Conservation (phyloP, 441 rosid genomes). For the Macaranga tanarius region DNA sequence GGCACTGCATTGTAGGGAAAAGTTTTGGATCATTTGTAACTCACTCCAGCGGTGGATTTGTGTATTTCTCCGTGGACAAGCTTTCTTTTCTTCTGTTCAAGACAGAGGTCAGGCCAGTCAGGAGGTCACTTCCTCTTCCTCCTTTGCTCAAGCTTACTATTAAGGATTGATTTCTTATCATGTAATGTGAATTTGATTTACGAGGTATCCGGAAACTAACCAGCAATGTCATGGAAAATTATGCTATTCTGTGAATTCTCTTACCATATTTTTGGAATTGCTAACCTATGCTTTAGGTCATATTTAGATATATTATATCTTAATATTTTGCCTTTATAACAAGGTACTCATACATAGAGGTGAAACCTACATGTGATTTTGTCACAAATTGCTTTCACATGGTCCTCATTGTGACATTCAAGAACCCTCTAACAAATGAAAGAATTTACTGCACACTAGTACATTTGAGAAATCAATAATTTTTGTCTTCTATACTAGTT, state of each 20-base stretch:
- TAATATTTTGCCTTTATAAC: background rate
- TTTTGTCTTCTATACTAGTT: no score
- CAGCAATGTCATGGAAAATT: background rate
- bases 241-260: background rate
- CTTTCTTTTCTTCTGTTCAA: conserved; percentile 66
- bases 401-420: background rate
- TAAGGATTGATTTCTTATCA: background rate
- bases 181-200: background rate
- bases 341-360: background rate
- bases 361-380: background rate
- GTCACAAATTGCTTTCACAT: background rate
- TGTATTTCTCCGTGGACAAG: conserved; percentile 63
- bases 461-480: no score
- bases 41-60: conserved; percentile 69
- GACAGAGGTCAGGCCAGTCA: conserved; percentile 54
- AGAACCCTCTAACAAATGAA: no score
- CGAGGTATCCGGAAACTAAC: background rate
- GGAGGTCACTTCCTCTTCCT: conserved; percentile 26
- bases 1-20: conserved; percentile 79
- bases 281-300: background rate
- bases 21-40: conserved; percentile 77
- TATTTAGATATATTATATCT: background rate
- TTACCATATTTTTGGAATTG: background rate
- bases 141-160: conserved; percentile 7
- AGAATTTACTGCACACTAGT: no score